A percentile compares a stretch with the other conserved stretches of the same genome.
These are phyloP conservation scores for Fusarium proliferatum DNA, from an alignment of 2,329 filamentous ascomycete species.

Conservation along the genomic window DNA sequence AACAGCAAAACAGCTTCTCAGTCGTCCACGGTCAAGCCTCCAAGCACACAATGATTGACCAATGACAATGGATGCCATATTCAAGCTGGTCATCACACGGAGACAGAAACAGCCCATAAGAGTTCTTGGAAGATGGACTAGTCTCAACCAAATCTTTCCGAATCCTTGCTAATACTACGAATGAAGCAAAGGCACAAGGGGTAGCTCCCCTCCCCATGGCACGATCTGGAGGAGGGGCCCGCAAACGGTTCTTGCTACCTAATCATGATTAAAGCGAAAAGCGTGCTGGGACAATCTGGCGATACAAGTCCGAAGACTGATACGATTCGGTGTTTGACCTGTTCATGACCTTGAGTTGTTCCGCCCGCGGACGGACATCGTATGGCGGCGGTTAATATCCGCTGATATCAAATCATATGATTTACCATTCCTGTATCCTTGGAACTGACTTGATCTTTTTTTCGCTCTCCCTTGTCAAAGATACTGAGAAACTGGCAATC, in stretches of 20 bases:
- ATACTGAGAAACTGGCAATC: conserved; percentile 23
- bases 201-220: conserved; percentile 22
- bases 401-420: conserved; percentile 36
- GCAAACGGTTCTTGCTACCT: conserved; percentile 20
- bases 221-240: conserved; percentile 25
- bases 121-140: conserved; percentile 15
- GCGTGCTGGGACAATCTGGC: conserved; percentile 1
- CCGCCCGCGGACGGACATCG: background rate
- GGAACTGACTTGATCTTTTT: conserved; percentile 19
- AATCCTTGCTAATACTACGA: conserved; percentile 14
- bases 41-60: conserved; percentile 18
- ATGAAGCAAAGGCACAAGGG: conserved; percentile 10
- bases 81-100: conserved; percentile 4
- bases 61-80: conserved; percentile 8
- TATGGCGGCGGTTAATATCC: conserved; percentile 29
- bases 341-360: background rate
- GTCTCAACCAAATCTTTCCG: conserved; percentile 16
- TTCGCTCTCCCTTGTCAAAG: conserved; percentile 19
- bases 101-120: conserved; percentile 26
- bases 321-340: conserved; percentile 13
- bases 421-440: conserved; percentile 22
- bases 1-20: conserved; percentile 25
- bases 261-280: conserved; percentile 10
- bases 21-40: conserved; percentile 17
- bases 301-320: conserved; percentile 17